A percentile compares a stretch with the other conserved stretches of the same genome.
These are phyloP conservation scores for Pseudoturritis turrita DNA, from an alignment of 345 rosid species.

Conservation along the genomic window DNA sequence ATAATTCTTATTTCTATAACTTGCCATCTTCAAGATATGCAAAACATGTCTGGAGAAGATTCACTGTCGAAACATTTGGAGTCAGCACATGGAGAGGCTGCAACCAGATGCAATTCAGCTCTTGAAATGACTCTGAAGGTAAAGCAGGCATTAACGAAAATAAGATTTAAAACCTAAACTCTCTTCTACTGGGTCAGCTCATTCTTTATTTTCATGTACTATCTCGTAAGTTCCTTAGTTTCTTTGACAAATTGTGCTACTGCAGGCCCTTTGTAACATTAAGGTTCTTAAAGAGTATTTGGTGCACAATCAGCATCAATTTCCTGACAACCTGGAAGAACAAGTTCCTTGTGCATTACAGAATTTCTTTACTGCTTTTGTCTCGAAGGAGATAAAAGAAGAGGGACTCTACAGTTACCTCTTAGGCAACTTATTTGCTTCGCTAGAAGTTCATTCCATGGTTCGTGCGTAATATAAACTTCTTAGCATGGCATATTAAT, in stretches of 20 bases:
- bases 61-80: neutral
- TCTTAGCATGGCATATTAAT: no score
- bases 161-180: neutral
- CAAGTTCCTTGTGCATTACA: neutral
- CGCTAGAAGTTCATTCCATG: neutral
- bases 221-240: neutral
- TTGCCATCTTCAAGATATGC: no score
- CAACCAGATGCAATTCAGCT: neutral
- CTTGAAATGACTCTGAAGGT: slow-evolving; percentile 17
- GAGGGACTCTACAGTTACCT: slow-evolving; percentile 12
- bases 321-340: neutral
- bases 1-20: no score
- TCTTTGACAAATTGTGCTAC: neutral
- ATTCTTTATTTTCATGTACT: neutral
- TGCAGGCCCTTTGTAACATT: slow-evolving; percentile 14
- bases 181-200: neutral
- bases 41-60: neutral
- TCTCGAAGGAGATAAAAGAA: neutral
- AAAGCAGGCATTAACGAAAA: neutral
- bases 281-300: slow-evolving; percentile 2
- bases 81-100: neutral
- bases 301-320: neutral
- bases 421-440: slow-evolving; percentile 5
- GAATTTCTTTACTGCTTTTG: neutral
- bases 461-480: slow-evolving; percentile 1